Conservation (phyloP, 2,329 filamentous ascomycete genomes). For the Colletotrichum cuscutae region DNA sequence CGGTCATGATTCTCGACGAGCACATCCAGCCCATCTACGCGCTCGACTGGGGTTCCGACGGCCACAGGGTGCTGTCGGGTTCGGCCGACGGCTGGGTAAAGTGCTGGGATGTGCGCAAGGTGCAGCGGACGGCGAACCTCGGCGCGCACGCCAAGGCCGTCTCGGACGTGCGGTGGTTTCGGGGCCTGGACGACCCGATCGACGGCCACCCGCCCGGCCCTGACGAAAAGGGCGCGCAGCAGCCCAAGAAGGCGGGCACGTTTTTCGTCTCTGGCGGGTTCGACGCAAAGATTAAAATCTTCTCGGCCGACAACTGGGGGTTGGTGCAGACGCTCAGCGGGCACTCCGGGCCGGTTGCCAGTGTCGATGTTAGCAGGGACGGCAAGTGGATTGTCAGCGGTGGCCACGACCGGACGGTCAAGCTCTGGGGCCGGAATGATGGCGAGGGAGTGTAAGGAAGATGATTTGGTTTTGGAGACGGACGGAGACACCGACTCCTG, state of each 20-base stretch:
- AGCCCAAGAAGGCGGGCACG: slow-evolving; percentile 87
- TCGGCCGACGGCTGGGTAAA: slow-evolving; percentile 96
- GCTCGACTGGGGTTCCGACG: slow-evolving; percentile 91
- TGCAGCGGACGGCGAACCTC: slow-evolving; percentile 83
- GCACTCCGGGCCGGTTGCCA: slow-evolving; percentile 91
- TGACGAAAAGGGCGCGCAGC: slow-evolving; percentile 72
- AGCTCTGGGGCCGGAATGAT: slow-evolving; percentile 93
- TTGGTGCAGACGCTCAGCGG: slow-evolving; percentile 87
- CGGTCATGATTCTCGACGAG: slow-evolving; percentile 89
- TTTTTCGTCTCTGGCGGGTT: slow-evolving; percentile 94
- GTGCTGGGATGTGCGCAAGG: slow-evolving; percentile 96
- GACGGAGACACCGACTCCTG: background rate
- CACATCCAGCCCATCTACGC: slow-evolving; percentile 93
- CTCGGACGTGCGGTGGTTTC: slow-evolving; percentile 93
- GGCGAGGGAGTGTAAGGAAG: slow-evolving; percentile 56
- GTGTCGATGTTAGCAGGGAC: slow-evolving; percentile 87
- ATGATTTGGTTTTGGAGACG: background rate
- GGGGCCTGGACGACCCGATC: slow-evolving; percentile 81
- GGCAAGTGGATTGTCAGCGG: slow-evolving; percentile 94
- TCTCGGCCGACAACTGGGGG: slow-evolving; percentile 96
- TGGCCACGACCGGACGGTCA: slow-evolving; percentile 93
- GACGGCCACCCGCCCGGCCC: slow-evolving; percentile 68
- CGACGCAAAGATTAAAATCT: slow-evolving; percentile 94
- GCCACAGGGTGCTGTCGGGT: slow-evolving; percentile 90
- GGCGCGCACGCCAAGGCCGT: slow-evolving; percentile 93